phyloP scores from a whole-genome alignment of 768 basidiomycete genomes.

The Rhizopogon rudus region DNA sequence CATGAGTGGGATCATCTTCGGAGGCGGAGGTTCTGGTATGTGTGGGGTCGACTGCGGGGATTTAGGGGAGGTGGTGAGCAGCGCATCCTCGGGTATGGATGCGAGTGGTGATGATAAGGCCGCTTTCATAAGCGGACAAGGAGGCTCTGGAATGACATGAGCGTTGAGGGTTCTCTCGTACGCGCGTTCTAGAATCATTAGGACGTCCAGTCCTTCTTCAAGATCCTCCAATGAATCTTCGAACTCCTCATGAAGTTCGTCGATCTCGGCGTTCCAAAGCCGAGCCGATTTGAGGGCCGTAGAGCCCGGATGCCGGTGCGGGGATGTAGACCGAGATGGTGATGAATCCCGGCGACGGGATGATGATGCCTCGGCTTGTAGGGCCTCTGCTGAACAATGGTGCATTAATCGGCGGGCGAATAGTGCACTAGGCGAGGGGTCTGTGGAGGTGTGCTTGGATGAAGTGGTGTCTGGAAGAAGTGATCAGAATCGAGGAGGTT shows the following conservation, averaged over 20 bases:
- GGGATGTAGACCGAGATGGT: constrained; percentile 38
- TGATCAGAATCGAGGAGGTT: neutral
- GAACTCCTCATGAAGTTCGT: constrained; percentile 39
- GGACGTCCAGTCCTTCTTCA: constrained; percentile 64
- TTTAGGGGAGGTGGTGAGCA: neutral
- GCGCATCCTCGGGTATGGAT: constrained; percentile 19
- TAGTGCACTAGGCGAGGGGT: constrained; percentile 44
- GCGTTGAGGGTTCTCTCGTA: constrained; percentile 62
- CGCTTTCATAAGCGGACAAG: constrained; percentile 3
- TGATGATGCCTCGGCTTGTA: constrained; percentile 8
- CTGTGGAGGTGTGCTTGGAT: constrained; percentile 30
- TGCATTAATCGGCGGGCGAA: constrained; percentile 85
- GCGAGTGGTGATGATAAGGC: constrained; percentile 10
- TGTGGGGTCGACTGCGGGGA: neutral
- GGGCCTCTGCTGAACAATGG: constrained; percentile 61
- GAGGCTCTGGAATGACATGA: constrained; percentile 41
- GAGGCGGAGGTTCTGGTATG: constrained; percentile 16
- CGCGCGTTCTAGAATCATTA: constrained; percentile 64
- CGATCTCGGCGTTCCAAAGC: constrained; percentile 28
- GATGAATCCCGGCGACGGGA: constrained; percentile 23
- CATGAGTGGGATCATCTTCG: constrained; percentile 36
- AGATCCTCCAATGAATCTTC: constrained; percentile 53
- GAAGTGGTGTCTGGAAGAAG: constrained; percentile 11
- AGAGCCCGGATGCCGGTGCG: constrained; percentile 30
- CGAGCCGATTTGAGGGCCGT: constrained; percentile 22